Conservation (phyloP, 148 eudicot species). For the Spergularia bocconei region DNA sequence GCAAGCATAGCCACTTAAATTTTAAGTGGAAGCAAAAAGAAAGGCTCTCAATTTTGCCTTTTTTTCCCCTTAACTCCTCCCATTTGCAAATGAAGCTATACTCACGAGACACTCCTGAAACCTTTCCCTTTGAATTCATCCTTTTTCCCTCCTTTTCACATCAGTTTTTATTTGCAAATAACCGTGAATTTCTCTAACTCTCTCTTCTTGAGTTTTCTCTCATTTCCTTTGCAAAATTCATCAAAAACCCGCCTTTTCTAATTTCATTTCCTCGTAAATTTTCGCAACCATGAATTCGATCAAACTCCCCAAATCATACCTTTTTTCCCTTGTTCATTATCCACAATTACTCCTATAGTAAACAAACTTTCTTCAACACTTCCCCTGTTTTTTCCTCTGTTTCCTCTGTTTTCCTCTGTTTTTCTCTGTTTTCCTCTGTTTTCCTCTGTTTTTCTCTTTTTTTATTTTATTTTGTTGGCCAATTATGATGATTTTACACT, state of each 20-base stretch:
- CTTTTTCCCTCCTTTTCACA: conserved; percentile 17
- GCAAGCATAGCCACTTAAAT: conserved; percentile 5
- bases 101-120: conserved; percentile 70
- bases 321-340: not conserved
- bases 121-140: conserved; percentile 39
- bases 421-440: conserved; percentile 10
- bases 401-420: not conserved
- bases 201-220: conserved; percentile 19
- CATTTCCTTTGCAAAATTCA: conserved; percentile 6
- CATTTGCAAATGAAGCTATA: conserved; percentile 33
- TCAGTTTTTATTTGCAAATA: conserved; percentile 17
- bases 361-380: conserved; percentile 7
- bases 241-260: not conserved
- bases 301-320: conserved; percentile 2
- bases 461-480: not conserved
- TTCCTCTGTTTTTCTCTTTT: conserved; percentile 4
- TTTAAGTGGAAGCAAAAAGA: not conserved
- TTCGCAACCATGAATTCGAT: conserved; percentile 25
- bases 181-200: conserved; percentile 29
- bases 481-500: not conserved
- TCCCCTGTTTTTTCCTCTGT: conserved; percentile 12
- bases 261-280: conserved; percentile 16
- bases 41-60: not conserved
- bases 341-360: not conserved
- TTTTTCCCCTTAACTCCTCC: conserved; percentile 6